Evolutionary conservation across 2,329 filamentous ascomycete species (phyloP), one percentile per base, ranked within the genome.

Genomic region (Colletotrichum graminicola): DNA sequence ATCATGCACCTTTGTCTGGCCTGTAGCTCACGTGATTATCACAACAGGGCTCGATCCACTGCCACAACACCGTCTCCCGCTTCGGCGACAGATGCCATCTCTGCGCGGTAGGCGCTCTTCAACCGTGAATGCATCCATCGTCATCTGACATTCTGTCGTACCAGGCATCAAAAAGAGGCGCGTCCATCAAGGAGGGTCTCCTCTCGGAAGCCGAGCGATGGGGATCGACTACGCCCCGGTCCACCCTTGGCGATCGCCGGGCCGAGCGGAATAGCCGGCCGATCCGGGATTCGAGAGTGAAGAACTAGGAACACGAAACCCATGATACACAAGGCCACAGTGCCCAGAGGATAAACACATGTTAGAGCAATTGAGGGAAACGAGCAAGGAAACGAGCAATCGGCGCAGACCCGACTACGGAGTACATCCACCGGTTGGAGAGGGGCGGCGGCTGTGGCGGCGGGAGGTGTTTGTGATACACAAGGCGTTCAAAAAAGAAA

Each of bases 11-110:
- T 21, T 51, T 51, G 52, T 45, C 34, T 1, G 26, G 0, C 16
- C n/a, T 23, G 3, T 6, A 23, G 21, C 71, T 66, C 39, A 57
- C 49, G 26, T 47, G 26, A 64, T 43, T 21, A 10, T 29, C 68
- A 75, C 23, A 11, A 11, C 45, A 79, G 78, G 75, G 76, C 72
- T 78, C 76, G 4, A 76, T 77, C 41, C 78, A 79, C 43, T 79
- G 78, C 74, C 77, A 77, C 66, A 79, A 79, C 68, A 75, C 74
- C 16, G 78, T 79, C 47, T 69, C 74, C 18, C 76, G 73, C 29
- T 79, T 79, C 45, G 78, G 78, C 41, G 77, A 79, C 21, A 73
- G 75, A 55, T 79, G 78, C 73, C 74, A 75, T 57, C 73, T 77
- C 26, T 79, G 78, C 72, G 72, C 75, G 54, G 77, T 78, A 75